Percentiles rank a stretch among this genome's conserved stretches.
Conservation (phyloP, 345 rosid genomes). For the Crucihimalaya himalaica region DNA sequence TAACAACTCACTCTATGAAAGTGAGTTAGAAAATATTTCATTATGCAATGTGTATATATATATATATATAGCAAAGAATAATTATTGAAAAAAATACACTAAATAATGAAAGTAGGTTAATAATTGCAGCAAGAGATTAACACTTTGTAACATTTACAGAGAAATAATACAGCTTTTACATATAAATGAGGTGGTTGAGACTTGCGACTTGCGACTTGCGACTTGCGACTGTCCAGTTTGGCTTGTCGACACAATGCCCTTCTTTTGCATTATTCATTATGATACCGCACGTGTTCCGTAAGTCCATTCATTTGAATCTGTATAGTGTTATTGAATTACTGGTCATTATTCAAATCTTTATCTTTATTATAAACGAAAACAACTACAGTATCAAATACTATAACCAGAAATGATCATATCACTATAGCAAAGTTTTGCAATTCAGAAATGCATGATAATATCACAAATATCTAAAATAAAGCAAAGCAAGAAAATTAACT, state of each 20-base stretch:
- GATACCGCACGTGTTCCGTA: constrained; percentile 31
- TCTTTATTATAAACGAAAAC: neutral
- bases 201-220: too few species aligned
- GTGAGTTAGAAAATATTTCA: constrained; percentile 9
- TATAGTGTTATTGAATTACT: neutral
- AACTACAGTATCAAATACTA: too few species aligned
- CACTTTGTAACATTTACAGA: constrained; percentile 25
- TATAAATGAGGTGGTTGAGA: constrained; percentile 37
- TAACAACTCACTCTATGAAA: neutral
- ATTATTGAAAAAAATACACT: constrained; percentile 1
- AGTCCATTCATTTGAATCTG: constrained; percentile 12
- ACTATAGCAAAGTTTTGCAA: too few species aligned
- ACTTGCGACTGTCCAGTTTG: constrained; percentile 46
- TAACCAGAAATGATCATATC: too few species aligned
- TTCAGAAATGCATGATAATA: too few species aligned
- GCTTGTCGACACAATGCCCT: constrained; percentile 36
- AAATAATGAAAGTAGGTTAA: constrained; percentile 25
- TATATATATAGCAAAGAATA: neutral
- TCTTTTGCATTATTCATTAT: constrained; percentile 19
- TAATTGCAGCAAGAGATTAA: constrained; percentile 26
- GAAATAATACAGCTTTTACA: constrained; percentile 18
- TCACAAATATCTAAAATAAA: too few species aligned
- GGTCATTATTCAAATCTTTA: too few species aligned
- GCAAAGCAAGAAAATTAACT: neutral
- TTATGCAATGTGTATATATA: neutral